Conservation (phyloP, 176 grass and related monocot genomes). For the Phoenix dactylifera region DNA sequence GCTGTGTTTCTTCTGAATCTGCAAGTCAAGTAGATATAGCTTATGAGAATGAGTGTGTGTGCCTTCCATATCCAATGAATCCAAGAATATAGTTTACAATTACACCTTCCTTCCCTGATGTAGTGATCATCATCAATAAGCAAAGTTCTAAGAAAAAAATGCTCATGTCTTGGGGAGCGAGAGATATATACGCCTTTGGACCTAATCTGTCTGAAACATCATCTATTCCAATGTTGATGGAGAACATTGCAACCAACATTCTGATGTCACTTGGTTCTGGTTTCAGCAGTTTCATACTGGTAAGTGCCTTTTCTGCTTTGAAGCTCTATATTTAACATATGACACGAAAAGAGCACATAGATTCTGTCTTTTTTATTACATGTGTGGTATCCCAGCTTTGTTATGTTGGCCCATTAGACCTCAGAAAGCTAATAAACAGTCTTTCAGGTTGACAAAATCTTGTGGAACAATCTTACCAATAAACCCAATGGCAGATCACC, state of each 20-base stretch:
- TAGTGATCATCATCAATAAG: slow-evolving; percentile 75
- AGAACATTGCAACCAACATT: slow-evolving; percentile 70
- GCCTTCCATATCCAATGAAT: slow-evolving; percentile 20
- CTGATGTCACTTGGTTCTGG: slow-evolving; percentile 86
- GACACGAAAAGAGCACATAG: too few relatives aligned
- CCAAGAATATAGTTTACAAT: slow-evolving; percentile 17
- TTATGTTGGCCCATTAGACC: too few relatives aligned
- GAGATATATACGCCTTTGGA: slow-evolving; percentile 73
- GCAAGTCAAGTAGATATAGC: slow-evolving; percentile 31
- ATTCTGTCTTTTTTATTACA: too few relatives aligned
- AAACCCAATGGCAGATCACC: too few relatives aligned
- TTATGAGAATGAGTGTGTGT: slow-evolving; percentile 28
- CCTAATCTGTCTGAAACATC: slow-evolving; percentile 31
- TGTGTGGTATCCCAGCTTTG: too few relatives aligned
- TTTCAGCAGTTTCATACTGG: slow-evolving; percentile 85
- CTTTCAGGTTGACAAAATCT: too few relatives aligned
- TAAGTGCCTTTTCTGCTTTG: slow-evolving; percentile 21
- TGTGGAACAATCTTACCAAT: too few relatives aligned
- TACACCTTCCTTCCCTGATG: slow-evolving; percentile 29
- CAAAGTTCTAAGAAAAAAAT: slow-evolving; percentile 52
- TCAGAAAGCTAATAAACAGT: too few relatives aligned
- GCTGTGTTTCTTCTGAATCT: slow-evolving; percentile 46
- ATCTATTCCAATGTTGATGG: slow-evolving; percentile 43
- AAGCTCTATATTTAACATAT: not conserved
- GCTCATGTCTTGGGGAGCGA: slow-evolving; percentile 67